phyloP scores from a whole-genome alignment of 2,329 filamentous ascomycete genomes.

The Colletotrichum cuscutae region DNA sequence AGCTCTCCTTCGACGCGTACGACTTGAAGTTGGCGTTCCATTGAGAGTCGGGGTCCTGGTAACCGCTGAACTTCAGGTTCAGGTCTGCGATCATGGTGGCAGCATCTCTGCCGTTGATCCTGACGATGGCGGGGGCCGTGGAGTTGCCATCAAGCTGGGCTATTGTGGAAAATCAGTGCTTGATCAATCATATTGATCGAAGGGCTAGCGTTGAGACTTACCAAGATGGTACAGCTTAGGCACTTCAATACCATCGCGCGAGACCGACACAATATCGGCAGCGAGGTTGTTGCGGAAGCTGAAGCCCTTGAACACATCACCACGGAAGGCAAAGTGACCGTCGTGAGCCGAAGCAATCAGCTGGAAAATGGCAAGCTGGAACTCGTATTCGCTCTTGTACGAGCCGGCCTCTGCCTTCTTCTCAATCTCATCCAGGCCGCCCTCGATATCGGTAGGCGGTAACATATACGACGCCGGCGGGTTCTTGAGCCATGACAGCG shows the following conservation, averaged over 20 bases:
- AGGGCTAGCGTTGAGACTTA: conserved; percentile 38
- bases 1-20: conserved; percentile 39
- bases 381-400: conserved; percentile 64
- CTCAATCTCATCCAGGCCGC: conserved; percentile 55
- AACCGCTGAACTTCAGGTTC: conserved; percentile 54
- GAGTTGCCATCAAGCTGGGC: conserved; percentile 30
- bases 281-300: conserved; percentile 49
- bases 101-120: conserved; percentile 68
- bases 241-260: conserved; percentile 65
- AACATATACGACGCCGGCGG: conserved; percentile 63
- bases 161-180: conserved; percentile 28
- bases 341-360: conserved; percentile 67
- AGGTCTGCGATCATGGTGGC: conserved; percentile 58
- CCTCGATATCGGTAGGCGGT: conserved; percentile 58
- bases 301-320: conserved; percentile 65
- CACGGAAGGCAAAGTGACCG: conserved; percentile 69
- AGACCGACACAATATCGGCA: conserved; percentile 65
- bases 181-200: conserved; percentile 11
- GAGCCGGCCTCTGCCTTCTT: conserved; percentile 50
- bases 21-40: conserved; percentile 50
- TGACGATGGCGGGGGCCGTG: conserved; percentile 53
- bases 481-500: conserved; percentile 58
- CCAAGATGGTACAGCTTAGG: conserved; percentile 67
- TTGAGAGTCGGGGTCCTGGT: conserved; percentile 67
- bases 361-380: conserved; percentile 63